Base-by-base conservation (phyloP, 495 filamentous ascomycete genomes). In the Penicillium tannophilum region DNA sequence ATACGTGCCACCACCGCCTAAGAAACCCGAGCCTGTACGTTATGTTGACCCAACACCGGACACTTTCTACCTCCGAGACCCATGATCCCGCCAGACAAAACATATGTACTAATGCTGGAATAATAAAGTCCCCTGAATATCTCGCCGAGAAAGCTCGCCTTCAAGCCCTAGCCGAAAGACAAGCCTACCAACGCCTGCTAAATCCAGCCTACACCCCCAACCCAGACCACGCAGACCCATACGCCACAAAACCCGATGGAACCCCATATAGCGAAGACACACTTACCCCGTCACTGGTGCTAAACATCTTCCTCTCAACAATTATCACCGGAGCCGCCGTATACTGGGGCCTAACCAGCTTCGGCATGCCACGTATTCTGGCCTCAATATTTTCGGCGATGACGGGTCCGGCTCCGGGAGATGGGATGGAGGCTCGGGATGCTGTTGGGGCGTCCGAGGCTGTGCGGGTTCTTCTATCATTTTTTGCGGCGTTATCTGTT, bases 101-200 rank as follows among this genome's bases (percentile, higher is more conserved):
- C 20, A 23, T 23, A 23, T 41, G 0, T 41, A 41, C 39, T 41
- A n/a, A 41, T 17, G 7, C 28, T 28, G 28, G 28, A 28, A 28
- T 16, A 17, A 17, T 58, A 98, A 91, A 89, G 84, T 11, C 76
- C 88, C 76, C 88, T 8, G 91, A 95, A 79, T 98, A 94, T 76
- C 90, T 93, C 73, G 90, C 86, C 8, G 75, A 94, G 4, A 98
- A 98, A 93, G 82, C 85, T 3, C 84, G 88, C 17, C 86, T 98
- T 23, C 90, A 91, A 45, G 80, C 80, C 46, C 86, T 92, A 63
- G 87, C 89, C 66, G 92, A 98, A 76, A 76, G 85, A 63, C 84
- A 87, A 50, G 80, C 83, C 11, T 98, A 98, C 75, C 83, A 89
- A 54, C 83, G 87, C 59, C 88, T 97, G 81, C 72, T 88, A 48